Conservation (phyloP, 2,329 filamentous ascomycete species). For the Thielaviopsis musarum region DNA sequence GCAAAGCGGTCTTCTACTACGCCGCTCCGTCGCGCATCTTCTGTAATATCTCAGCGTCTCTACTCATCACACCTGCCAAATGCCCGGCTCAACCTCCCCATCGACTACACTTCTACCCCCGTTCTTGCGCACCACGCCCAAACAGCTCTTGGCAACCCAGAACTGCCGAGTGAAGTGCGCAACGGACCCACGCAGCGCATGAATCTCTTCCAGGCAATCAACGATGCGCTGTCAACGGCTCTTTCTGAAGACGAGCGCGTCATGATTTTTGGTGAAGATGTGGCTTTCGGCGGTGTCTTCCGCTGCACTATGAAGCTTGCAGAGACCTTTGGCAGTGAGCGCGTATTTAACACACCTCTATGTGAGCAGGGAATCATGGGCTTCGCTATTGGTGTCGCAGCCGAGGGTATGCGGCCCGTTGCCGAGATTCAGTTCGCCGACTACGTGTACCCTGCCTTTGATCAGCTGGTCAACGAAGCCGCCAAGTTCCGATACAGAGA, state of each 20-base stretch:
- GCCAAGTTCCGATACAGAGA: constrained; percentile 75
- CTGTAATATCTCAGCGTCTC: constrained; percentile 3
- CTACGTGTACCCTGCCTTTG: constrained; percentile 84
- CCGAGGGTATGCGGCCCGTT: constrained; percentile 80
- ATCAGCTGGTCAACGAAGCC: constrained; percentile 86
- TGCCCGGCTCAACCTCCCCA: constrained; percentile 61
- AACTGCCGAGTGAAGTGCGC: constrained; percentile 49
- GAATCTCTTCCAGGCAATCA: constrained; percentile 90
- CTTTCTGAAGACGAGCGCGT: constrained; percentile 72
- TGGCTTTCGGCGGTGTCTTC: constrained; percentile 94
- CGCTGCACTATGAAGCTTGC: constrained; percentile 83
- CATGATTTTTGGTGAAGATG: constrained; percentile 87
- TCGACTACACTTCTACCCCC: constrained; percentile 71
- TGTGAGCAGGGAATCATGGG: constrained; percentile 90
- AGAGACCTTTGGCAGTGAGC: constrained; percentile 68
- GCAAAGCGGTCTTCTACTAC: not conserved
- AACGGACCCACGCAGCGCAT: constrained; percentile 64
- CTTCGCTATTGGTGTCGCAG: constrained; percentile 78
- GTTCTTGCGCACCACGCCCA: constrained; percentile 68
- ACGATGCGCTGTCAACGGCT: constrained; percentile 70
- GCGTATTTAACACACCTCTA: constrained; percentile 92
- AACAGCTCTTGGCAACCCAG: constrained; percentile 50
- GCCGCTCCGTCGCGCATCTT: not conserved
- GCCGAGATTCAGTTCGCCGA: constrained; percentile 95
- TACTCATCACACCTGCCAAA: constrained; percentile 43